Evolutionary conservation across 768 basidiomycete species (phyloP), one percentile per base, ranked within the genome.

Genomic region (Lactifluus piperatus): DNA sequence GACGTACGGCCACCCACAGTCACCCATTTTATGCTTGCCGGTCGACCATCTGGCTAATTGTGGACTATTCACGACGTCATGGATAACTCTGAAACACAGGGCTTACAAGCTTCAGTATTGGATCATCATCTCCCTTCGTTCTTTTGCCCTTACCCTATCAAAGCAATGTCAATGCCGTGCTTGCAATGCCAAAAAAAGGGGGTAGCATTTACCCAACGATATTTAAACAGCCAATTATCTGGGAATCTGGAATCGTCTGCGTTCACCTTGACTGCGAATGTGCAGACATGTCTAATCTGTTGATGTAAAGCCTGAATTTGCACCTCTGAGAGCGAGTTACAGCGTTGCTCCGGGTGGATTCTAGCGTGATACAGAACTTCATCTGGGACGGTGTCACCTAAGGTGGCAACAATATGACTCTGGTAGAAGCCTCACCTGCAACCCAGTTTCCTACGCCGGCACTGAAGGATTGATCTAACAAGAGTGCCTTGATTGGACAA

Each of bases 371-470:
- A 90, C 39, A 91, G 69, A 47, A 90, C 81, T 71, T 88, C 85
- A 67, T 87, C 84, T 83, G 58, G 27, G 30, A 18, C 13, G 20
- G 8, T 10, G 34, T 52, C 41, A 43, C 13, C 37, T 2, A 6
- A 51, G 51, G 27, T 18, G 32, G 18, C 0, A 32, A 29, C 46
- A 30, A 62, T 27, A 48, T 26, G 37, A 37, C 22, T 16, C 18
- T 11, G 9, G 7, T 11, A 10, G 14, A 22, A 14, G 13, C n/a
- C 13, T 53, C 14, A 82, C 86, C 86, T 65, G 88, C 88, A 20
- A 91, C 81, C 84, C 88, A 91, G 68, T 91, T 91, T 4, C 89
- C 86, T 10, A 91, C 80, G 1, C 89, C 89, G 11, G 88, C 87
- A 62, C 81, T 86, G 72, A 91, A 90, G 0, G 84, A 81, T 68